Percentiles rank a stretch among this genome's conserved stretches.
phyloP scores from a whole-genome alignment of 1,284 basidiomycete genomes.

The Ceratobasidium papillatum region DNA sequence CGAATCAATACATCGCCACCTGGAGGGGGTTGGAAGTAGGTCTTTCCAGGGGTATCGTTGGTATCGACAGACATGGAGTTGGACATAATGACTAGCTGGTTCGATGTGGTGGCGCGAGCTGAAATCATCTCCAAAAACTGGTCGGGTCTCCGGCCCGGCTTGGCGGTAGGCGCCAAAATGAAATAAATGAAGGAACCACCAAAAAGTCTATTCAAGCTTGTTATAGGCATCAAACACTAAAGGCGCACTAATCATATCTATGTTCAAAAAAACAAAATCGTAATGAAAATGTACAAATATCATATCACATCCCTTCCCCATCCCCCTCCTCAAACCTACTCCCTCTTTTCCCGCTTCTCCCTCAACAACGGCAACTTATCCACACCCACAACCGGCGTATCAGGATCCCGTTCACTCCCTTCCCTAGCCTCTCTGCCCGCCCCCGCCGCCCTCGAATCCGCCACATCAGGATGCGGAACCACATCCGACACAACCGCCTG shows the following conservation, averaged over 20 bases:
- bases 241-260: background rate
- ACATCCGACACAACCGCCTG: conserved; percentile 30
- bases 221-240: background rate
- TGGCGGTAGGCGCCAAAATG: background rate
- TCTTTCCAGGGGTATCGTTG: background rate
- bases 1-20: conserved; percentile 13
- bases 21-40: background rate
- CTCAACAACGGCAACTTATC: conserved; percentile 31
- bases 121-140: too few relatives aligned
- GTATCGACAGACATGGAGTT: background rate
- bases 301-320: background rate
- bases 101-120: background rate
- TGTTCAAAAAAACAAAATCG: background rate
- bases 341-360: conserved; percentile 12
- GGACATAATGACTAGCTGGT: background rate
- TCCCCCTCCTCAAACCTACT: background rate
- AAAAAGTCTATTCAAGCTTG: background rate
- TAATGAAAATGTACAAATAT: conserved; percentile 38
- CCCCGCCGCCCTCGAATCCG: background rate
- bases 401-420: conserved; percentile 1
- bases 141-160: too few relatives aligned
- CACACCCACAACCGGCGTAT: conserved; percentile 23
- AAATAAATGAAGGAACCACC: background rate
- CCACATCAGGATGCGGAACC: conserved; percentile 26
- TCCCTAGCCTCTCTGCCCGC: background rate